A percentile compares a stretch with the other conserved stretches of the same genome.
These are phyloP conservation scores for Podaxis sp. DNA, from an alignment of 768 basidiomycete genomes.

Conservation along the genomic window DNA sequence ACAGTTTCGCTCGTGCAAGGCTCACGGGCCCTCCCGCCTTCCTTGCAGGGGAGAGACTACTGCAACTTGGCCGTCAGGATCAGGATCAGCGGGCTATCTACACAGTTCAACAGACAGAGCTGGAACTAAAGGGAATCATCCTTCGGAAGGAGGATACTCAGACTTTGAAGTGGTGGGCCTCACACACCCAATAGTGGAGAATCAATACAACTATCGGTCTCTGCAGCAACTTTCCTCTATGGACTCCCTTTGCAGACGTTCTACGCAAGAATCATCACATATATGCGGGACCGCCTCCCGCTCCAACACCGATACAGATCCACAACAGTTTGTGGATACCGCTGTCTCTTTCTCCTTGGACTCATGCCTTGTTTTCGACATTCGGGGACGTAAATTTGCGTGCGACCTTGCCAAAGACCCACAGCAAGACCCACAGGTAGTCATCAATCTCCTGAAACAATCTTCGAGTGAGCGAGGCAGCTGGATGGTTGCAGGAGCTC, in stretches of 20 bases:
- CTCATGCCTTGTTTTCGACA: conserved; percentile 26
- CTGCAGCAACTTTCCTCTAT: no score
- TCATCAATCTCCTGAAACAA: conserved; percentile 42
- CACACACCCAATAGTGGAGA: neutral
- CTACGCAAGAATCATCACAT: neutral
- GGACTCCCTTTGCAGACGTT: neutral
- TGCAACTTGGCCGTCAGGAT: neutral
- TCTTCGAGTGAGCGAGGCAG: conserved; percentile 43
- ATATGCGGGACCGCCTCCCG: neutral
- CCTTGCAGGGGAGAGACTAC: neutral
- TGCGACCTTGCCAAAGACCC: conserved; percentile 37
- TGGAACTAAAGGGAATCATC: neutral
- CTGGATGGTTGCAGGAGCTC: conserved; percentile 53
- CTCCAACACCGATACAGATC: neutral
- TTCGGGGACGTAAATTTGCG: conserved; percentile 35
- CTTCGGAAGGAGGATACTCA: neutral
- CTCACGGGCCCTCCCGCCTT: conserved; percentile 3
- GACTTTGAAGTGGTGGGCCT: neutral
- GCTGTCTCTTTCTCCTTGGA: conserved; percentile 19
- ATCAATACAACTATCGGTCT: neutral
- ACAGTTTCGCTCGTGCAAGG: conserved; percentile 16
- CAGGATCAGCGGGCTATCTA: neutral
- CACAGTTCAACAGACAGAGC: neutral
- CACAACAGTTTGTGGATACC: conserved; percentile 8
- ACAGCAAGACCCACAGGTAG: conserved; percentile 36